Base-by-base conservation (phyloP, 2,329 filamentous ascomycete genomes). In the Fusarium oxysporum region DNA sequence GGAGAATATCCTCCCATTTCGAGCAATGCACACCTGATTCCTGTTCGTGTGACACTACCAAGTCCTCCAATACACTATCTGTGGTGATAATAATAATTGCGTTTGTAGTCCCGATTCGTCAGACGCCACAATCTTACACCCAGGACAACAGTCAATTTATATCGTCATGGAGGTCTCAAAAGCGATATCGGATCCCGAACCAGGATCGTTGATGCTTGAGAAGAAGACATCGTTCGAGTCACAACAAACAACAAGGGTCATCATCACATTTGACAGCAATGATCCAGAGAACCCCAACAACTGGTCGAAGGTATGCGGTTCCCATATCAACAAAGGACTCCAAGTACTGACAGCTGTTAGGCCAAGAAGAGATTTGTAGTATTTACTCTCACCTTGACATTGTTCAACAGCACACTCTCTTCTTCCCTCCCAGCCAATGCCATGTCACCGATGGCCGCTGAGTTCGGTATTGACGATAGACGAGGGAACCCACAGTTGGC, bases 341-440 rank as follows among this genome's bases (percentile, higher is more conserved):
- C 14, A 11, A 16, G 4, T 5, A 61, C 41, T 68, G 16, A 68
- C 37, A 19, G 4, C 0, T 19, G 32, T 0, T 4, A 68, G 65
- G 28, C n/a, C 10, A 68, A 50, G 21, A 68, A 68, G 25, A 21
- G 58, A 37, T 68, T 68, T 23, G 48, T 68, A 0, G 19, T 68
- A 2, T 68, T 68, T 16, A 68, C 63, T 11, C 51, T 50, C 4
- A 68, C 65, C 6, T 30, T 68, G 37, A 17, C 43, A 8, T 38
- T 68, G 0, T 43, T 68, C 30, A 68, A 68, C 3, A 60, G 65
- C 38, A 68, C 65, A 0, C 28, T 68, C 0, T 38, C 65, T 2
- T 68, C 65, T 5, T 68, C 65, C 5, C 56, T 68, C 3, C 65
- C 65, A 1, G 65, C 55, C 6, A 68, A 68, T 23, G 63, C 65